Evolutionary conservation across 768 basidiomycete genomes (phyloP).

Genomic region (Goffeauzyma gilvescens): DNA sequence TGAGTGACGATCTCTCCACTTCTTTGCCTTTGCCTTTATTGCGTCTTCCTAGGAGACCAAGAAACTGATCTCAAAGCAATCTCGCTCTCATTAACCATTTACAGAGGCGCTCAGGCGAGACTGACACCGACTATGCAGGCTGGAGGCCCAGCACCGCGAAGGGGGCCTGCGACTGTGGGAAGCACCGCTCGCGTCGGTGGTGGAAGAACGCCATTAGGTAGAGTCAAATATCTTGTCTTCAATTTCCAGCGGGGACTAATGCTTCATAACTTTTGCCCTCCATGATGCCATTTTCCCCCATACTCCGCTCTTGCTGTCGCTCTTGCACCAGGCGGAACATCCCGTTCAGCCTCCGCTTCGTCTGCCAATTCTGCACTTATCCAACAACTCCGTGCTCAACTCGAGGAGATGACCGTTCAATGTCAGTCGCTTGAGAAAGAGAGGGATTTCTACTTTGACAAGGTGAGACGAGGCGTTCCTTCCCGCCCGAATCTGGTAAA

Average conservation of each 20-base stretch:
- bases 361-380: conserved; percentile 31
- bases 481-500: neutral
- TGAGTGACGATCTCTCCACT: conserved; percentile 40
- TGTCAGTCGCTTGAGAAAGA: conserved; percentile 91
- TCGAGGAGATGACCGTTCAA: conserved; percentile 60
- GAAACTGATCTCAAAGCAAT: neutral
- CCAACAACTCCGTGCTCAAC: conserved; percentile 50
- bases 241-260: neutral
- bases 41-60: neutral
- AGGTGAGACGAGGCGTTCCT: conserved; percentile 40
- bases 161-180: conserved; percentile 3
- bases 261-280: neutral
- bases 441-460: conserved; percentile 94
- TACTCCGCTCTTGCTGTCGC: too few relatives aligned
- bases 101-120: conserved; percentile 4
- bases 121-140: conserved; percentile 1
- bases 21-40: neutral
- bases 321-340: neutral
- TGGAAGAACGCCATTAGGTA: neutral
- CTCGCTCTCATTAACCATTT: neutral
- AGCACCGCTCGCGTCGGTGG: neutral
- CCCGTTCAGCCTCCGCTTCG: conserved; percentile 7
- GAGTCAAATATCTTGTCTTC: neutral
- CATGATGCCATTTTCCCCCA: too few relatives aligned
- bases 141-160: neutral